Conservation (phyloP, 371 early-diverging fungal species). For the Cokeromyces recurvatus region DNA sequence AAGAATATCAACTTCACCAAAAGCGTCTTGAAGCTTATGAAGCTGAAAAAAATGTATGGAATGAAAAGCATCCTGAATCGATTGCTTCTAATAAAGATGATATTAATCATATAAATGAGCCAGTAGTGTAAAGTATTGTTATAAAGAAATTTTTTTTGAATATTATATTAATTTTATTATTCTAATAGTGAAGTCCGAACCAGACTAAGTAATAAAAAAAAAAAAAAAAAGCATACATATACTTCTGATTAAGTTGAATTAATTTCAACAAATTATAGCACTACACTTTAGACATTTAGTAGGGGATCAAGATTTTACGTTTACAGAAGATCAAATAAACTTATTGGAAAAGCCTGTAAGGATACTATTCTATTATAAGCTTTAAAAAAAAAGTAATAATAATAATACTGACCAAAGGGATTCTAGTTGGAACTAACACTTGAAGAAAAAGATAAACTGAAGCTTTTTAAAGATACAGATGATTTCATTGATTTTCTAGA, state of each 20-base stretch:
- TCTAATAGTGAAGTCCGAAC: conserved; percentile 1
- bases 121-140: conserved; percentile 12
- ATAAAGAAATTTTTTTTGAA: neutral
- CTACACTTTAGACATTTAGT: conserved; percentile 42
- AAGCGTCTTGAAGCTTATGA: conserved; percentile 31
- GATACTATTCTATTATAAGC: neutral
- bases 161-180: too few species aligned
- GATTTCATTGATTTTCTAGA: conserved; percentile 42
- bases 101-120: neutral
- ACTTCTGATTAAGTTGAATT: too few species aligned
- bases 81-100: conserved; percentile 5
- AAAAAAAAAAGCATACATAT: neutral
- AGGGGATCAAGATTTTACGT: conserved; percentile 33
- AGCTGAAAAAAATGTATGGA: conserved; percentile 27
- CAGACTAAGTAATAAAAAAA: conserved; percentile 4
- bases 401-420: too few species aligned
- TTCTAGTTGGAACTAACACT: too few species aligned
- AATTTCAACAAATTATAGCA: too few species aligned
- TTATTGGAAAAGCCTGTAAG: conserved; percentile 28
- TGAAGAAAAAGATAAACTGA: conserved; percentile 23
- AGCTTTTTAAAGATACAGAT: conserved; percentile 27
- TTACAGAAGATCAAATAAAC: conserved; percentile 24
- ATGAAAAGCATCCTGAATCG: conserved; percentile 31
- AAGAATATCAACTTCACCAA: conserved; percentile 29
- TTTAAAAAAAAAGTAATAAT: too few species aligned